Evolutionary conservation across 2,329 filamentous ascomycete genomes (phyloP), one percentile per base, ranked within the genome.

Genomic region (Colletotrichum tabaci): DNA sequence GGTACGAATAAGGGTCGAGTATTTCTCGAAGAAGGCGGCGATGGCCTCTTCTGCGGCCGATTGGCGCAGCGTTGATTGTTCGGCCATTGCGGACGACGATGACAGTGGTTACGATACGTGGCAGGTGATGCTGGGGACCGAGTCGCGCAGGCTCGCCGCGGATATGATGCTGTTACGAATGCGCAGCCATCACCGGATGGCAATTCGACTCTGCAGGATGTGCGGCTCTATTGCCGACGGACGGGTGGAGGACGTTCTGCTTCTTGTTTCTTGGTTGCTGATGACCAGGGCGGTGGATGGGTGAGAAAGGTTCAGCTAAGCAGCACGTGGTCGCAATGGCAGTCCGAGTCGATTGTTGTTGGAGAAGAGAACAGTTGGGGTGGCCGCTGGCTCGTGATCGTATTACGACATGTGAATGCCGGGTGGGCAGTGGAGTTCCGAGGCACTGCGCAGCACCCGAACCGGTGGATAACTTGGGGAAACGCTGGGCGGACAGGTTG

Each of bases 21-120:
- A 92, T 76, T 88, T 90, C 63, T 90, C 85, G 77, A 91, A 80
- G 66, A 94, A 89, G 53, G 86, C 85, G 44, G 90, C 86, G 78
- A 95, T 84, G 77, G 92, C 89, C 82, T 93, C 91, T 81, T 93
- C 89, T 76, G 90, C 88, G 58, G 85, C 87, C 76, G 89, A 88
- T 76, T 87, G 85, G 75, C 91, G 90, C 76, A 98, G 87, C 6
- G 93, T 98, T 67, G 96, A 98, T 85, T 97, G 95, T 57, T 66
- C 61, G 74, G 88, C 92, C 74, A 72, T 72, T 30, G 60, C 13
- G 38, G 8, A 16, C 13, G 53, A 94, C 94, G 96, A 98, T 98
- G 71, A 70, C 78, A 66, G 26, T 42, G 46, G 15, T 66, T 55
- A 61, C 26, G 53, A 26, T 23, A 23, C 26, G 40, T 47, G 38